Evolutionary conservation across 441 rosid genomes (phyloP), one percentile per base, ranked within the genome.

Genomic region (Gossypium davidsonii): DNA sequence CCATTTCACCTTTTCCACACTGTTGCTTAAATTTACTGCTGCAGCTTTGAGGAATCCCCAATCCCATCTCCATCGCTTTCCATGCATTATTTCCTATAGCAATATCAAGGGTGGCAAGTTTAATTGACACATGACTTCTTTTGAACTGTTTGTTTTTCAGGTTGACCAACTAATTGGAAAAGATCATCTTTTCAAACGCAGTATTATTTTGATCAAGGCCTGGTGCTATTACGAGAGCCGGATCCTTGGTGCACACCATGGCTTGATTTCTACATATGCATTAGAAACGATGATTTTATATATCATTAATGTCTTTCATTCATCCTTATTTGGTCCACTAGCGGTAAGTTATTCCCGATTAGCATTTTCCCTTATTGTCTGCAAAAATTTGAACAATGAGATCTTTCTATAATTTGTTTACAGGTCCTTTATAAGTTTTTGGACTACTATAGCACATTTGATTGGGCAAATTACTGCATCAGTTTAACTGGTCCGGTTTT

Each of bases 191-290:
- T 87, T 95, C 79, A 95, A 95, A 83, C 87, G 82, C 72, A 91
- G 99, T 76, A 73, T 91, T 55, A 82, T 90, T 81, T 83, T 95
- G 82, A 80, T 88, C 72, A 95, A 95, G 84, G 90, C 97, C 56
- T 95, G 99, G 98, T 95, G 99, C 81, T 95, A 80, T 77, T 93
- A 95, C 63, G 99, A 95, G 84, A 93, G 99, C 82, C 88, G 98
- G 46, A 87, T 88, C 76, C 98, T 95, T 58, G 98, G 99, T 63
- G 94, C 98, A 23, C 87, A 86, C 74, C 84, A 82, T 80, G 99
- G 99, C 76, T 66, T 95, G 82, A 79, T 95, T 65, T 87, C 98
- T 68, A 88, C 99, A 21, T 95, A 90, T 80, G 99, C 95, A 7
- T 80, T 95, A 76, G 96, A 94, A 79, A 83, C 83, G 37, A 63